Evolutionary conservation across 495 filamentous ascomycete genomes (phyloP), one percentile per base, ranked within the genome.

Genomic region (Neurospora tetraspora): DNA sequence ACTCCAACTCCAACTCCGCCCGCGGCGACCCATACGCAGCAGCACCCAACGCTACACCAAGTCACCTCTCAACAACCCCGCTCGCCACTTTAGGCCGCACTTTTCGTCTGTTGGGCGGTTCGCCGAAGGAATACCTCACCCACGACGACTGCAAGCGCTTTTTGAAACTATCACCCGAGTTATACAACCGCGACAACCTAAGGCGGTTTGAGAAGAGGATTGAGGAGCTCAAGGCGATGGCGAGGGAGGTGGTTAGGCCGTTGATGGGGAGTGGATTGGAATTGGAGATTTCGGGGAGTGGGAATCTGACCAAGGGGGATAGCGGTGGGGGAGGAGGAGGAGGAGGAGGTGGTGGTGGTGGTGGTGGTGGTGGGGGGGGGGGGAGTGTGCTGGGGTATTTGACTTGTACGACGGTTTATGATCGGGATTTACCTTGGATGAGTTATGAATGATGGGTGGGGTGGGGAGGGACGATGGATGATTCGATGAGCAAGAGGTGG

Each of bases 131-230:
- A 7, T 97, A 97, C 78, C 88, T 97, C 0, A 78, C 85, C 3
- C 93, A 94, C 77, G 94, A 96, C 75, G 94, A 97, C 75, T 89
- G 94, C 75, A 97, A 97, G 80, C 88, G 89, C 36, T 97, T 97
- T 71, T 85, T 97, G 39, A 94, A 94, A 76, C 82, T 94, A 23
- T 89, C 82, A 74, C 91, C 83, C 37, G 93, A 91, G 9, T 20
- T 94, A 85, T 88, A 92, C 81, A 76, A 82, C 23, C 84, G 94
- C 14, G 94, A 97, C 12, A 92, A 89, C 27, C 78, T 97, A 38
- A 89, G 91, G 72, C 86, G 89, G 68, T 96, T 97, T 73, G 94
- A 97, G 84, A 89, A 91, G 79, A 86, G 92, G 45, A 87, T 97
- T 76, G 94, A 97, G 61, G 94, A 97, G 81, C 84, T 97, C 23